Evolutionary conservation across 108 stramenopile species (phyloP).

Genomic region (Aurantiochytrium sp.): DNA sequence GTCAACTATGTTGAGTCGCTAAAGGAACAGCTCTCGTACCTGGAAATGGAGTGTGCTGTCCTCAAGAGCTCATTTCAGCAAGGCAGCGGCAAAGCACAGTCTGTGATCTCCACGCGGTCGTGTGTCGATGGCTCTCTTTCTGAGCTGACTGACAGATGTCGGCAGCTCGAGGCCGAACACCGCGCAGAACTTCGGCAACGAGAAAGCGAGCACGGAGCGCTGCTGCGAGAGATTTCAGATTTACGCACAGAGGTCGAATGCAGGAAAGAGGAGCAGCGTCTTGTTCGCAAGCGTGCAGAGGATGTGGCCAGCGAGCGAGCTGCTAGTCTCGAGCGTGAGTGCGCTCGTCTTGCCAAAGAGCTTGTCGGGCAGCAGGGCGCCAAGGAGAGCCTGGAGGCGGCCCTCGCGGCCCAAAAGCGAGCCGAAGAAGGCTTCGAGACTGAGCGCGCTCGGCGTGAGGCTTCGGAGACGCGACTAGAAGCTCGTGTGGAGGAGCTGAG

Average conservation of each 20-base stretch:
- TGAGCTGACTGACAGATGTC: not conserved
- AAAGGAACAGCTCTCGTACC: not conserved
- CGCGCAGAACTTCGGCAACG: not conserved
- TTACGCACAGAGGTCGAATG: not conserved
- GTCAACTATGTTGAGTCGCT: not conserved
- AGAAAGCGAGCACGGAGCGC: not conserved
- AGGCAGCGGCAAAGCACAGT: not conserved
- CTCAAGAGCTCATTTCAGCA: not conserved
- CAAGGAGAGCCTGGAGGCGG: not conserved
- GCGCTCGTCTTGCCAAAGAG: not conserved
- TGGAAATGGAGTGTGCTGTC: conserved; percentile 2
- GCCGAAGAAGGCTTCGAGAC: not conserved
- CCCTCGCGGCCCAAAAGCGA: not conserved
- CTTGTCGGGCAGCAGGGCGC: not conserved
- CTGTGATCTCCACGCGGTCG: not conserved
- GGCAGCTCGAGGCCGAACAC: not conserved
- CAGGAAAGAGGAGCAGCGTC: not conserved
- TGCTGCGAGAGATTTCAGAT: not conserved
- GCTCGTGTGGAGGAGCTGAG: not conserved
- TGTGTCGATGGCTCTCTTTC: not conserved
- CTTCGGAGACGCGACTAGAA: not conserved
- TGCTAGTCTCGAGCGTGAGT: not conserved
- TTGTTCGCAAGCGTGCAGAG: not conserved
- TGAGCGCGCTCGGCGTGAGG: not conserved
- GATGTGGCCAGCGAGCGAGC: not conserved